phyloP scores from a whole-genome alignment of 139 green algal genomes.

The Mychonastes homosphaera region DNA sequence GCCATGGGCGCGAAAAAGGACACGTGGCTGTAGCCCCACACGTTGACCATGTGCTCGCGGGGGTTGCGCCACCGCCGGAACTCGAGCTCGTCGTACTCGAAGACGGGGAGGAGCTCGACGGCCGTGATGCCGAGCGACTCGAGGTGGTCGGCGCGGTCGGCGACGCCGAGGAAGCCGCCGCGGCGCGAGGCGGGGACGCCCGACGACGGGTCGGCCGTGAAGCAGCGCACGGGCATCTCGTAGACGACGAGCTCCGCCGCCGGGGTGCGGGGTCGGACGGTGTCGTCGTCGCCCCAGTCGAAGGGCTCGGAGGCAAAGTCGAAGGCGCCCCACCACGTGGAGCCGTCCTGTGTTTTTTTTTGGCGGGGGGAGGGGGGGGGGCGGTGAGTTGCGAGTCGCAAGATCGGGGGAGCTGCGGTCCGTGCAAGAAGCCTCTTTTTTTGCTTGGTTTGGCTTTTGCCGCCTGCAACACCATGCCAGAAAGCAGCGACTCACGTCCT shows the following conservation, averaged over 20 bases:
- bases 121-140: conserved; percentile 71
- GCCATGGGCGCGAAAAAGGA: conserved; percentile 79
- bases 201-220: conserved; percentile 57
- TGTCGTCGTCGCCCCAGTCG: conserved; percentile 68
- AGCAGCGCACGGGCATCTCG: conserved; percentile 69
- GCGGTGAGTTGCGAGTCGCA: too few relatives aligned
- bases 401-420: too few relatives aligned
- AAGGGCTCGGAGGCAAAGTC: conserved; percentile 63
- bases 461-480: too few relatives aligned
- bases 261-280: too few relatives aligned
- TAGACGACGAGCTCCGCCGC: conserved; percentile 70
- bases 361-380: neutral
- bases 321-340: conserved; percentile 67
- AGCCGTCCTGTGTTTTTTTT: conserved; percentile 37
- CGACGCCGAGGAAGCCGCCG: conserved; percentile 67
- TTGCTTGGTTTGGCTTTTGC: too few relatives aligned
- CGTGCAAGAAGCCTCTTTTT: too few relatives aligned
- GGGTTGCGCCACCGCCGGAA: conserved; percentile 74
- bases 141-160: conserved; percentile 50
- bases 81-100: conserved; percentile 93
- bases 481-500: conserved; percentile 36
- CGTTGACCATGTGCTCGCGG: conserved; percentile 61
- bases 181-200: conserved; percentile 34
- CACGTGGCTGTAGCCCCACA: conserved; percentile 89
- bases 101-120: conserved; percentile 87